Base-by-base conservation (phyloP, 345 rosid genomes). In the Citrus inodora region DNA sequence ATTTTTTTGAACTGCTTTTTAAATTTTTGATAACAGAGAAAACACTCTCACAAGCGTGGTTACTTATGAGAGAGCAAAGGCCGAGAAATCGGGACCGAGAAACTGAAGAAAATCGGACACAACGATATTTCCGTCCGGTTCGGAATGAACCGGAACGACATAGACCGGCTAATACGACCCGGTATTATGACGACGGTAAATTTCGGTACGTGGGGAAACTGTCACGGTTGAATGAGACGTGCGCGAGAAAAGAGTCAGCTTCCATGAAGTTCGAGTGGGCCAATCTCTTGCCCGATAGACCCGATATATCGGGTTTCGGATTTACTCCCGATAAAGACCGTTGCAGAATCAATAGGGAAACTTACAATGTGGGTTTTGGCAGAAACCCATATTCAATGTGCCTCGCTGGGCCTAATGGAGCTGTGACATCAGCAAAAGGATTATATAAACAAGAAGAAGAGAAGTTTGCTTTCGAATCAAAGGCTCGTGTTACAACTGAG, bases 251-350 rank as follows among this genome's bases (percentile, higher is more conserved):
- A 22, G 73, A 38, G 6, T 70, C 83, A 3, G 28, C 83, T 16
- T 79, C 68, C 9, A 55, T 13, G 16, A 87, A 87, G 82, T 87
- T 84, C 53, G 85, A 67, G n/a, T 83, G 90, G 90, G 76, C 78
- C 60, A 82, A 69, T 33, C 77, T 87, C 30, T 24, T 83, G 72
- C 80, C 37, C 13, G 71, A 55, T 19, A 70, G 72, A 59, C 67
- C 64, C 24, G 35, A 33, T 21, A 77, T 68, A 30, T 4, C 58
- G 28, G 6, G 9, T 30, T 53, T 22, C 14, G 48, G 65, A 7
- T 69, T 3, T 3, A 25, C 22, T n/a, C 37, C 13, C 25, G 11
- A 17, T 1, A 13, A 8, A 10, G 30, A 16, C 61, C 25, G 61
- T 2, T 6, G 11, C 7, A 58, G 61, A 58, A 58, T 58, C 24